phyloP scores from a whole-genome alignment of 345 rosid genomes.

The Raphanus raphanistrum region DNA sequence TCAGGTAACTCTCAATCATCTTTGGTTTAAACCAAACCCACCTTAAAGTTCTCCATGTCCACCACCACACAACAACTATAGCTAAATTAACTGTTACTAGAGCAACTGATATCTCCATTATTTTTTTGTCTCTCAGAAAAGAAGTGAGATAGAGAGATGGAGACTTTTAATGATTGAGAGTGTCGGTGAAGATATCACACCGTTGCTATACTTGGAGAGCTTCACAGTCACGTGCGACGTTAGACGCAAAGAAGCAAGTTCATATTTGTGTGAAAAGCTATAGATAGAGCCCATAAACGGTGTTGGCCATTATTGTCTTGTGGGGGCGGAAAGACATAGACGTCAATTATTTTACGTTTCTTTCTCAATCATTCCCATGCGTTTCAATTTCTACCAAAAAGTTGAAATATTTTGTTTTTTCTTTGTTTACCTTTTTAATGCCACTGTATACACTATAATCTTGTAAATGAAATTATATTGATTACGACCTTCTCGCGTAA shows the following conservation, averaged over 20 bases:
- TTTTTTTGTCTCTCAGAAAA: background rate
- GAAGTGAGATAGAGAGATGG: background rate
- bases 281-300: background rate
- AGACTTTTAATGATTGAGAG: background rate
- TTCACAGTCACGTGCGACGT: background rate
- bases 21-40: slow-evolving; percentile 42
- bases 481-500: background rate
- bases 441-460: background rate
- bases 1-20: slow-evolving; percentile 34
- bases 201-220: background rate
- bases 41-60: slow-evolving; percentile 28
- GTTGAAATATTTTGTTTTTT: background rate
- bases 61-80: slow-evolving; percentile 1
- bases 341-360: background rate
- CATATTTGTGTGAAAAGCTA: background rate
- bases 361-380: slow-evolving; percentile 5
- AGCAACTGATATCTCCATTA: slow-evolving; percentile 10
- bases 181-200: background rate
- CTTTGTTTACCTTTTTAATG: background rate
- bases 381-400: background rate
- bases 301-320: background rate
- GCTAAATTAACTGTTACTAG: background rate
- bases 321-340: background rate
- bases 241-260: background rate
- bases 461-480: background rate